Conservation (phyloP, 169 alveolate species). For the Plasmodium relictum region DNA sequence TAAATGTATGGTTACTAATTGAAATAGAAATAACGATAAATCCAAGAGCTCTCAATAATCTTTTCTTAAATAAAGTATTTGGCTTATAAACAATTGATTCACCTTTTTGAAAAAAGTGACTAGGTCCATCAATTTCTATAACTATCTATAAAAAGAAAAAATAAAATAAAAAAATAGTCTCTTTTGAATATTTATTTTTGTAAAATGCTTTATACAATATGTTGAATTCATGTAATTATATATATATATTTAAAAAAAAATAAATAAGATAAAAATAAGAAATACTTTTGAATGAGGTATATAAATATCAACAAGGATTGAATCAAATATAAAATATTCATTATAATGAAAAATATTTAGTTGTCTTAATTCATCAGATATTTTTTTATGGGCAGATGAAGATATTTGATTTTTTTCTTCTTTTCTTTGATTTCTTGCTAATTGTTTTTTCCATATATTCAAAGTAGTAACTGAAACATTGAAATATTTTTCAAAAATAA, state of each 20-base stretch:
- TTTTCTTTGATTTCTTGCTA: slow-evolving; percentile 71
- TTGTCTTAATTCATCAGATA: slow-evolving; percentile 47
- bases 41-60: slow-evolving; percentile 58
- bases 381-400: slow-evolving; percentile 66
- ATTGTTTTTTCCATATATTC: slow-evolving; percentile 75
- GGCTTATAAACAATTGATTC: slow-evolving; percentile 36
- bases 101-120: slow-evolving; percentile 61
- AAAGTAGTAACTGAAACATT: slow-evolving; percentile 35
- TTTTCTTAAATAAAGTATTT: slow-evolving; percentile 56
- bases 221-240: background rate
- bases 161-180: background rate
- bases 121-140: slow-evolving; percentile 71
- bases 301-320: slow-evolving; percentile 52
- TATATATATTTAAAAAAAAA: background rate
- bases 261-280: background rate
- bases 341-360: slow-evolving; percentile 37
- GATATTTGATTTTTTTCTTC: slow-evolving; percentile 57
- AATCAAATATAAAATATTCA: slow-evolving; percentile 55
- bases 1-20: slow-evolving; percentile 53
- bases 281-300: slow-evolving; percentile 39
- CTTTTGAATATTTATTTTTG: background rate
- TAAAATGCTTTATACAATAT: background rate
- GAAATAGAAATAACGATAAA: slow-evolving; percentile 40
- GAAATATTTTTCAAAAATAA: slow-evolving; percentile 63
- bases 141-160: slow-evolving; percentile 15